Base-by-base conservation (phyloP, 352 stramenopile species). In the Ophiocytium majus region DNA sequence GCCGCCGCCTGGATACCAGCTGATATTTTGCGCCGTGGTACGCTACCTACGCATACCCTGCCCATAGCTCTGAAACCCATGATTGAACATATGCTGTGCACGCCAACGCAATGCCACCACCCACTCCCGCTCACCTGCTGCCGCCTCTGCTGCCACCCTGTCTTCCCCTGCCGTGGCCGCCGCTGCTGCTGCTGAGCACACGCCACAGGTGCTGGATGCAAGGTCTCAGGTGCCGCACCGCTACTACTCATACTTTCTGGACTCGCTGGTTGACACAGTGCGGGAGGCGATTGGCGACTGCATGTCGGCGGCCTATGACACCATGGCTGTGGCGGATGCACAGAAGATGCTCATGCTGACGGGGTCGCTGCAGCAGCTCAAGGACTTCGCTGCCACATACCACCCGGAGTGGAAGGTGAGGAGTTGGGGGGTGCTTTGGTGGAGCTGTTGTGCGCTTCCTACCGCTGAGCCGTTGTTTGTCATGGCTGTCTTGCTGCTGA, bases 221-320 rank as follows among this genome's bases (percentile, higher is more conserved):
- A 93, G 91, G 50, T 89, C 92, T n/a, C 92, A 94, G 85, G 92
- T 98, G 83, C 96, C 96, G 9, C 93, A 96, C 87, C 93, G 93
- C 79, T 94, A 93, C 82, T 98, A 97, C 91, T 92, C 92, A 88
- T 97, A 97, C 88, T 98, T 98, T 90, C 92, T 98, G 63, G 92
- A 94, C 34, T 94, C 96, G 85, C 87, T 98, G 36, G 89, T 98
- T 33, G 93, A 96, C 88, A 98, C 96, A 9, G 96, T 98, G 63
- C 92, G 96, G 17, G 95, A 98, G 87, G 96, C 95, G 83, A 97
- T 98, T 89, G 96, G 95, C 17, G 96, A 98, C 90, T 98, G 95
- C 91, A 92, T 75, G 31, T 10, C 81, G 66, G 79, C 76, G 43
- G 84, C 84, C 36, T 88, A 88, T 79, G 80, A 81, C 36, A 76